phyloP scores from a whole-genome alignment of 768 basidiomycete genomes.

The Erythrobasidium yunnanense region DNA sequence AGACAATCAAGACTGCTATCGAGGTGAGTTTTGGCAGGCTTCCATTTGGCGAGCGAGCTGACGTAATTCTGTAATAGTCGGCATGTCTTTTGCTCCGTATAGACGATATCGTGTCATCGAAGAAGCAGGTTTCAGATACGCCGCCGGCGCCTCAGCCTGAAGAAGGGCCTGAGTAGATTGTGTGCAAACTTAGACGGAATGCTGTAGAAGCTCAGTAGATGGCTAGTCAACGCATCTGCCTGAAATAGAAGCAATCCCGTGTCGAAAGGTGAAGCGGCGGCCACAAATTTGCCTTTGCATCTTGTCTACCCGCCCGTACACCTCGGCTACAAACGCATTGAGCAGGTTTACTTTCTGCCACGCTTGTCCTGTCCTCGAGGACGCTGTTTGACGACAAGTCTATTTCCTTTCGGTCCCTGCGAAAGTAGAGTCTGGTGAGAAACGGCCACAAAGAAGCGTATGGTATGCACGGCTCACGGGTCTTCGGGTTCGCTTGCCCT shows the following conservation, averaged over 20 bases:
- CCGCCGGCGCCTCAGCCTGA: neutral
- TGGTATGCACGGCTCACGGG: slow-evolving; percentile 52
- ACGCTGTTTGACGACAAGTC: slow-evolving; percentile 74
- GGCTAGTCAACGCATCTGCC: too few species aligned
- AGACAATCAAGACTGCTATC: slow-evolving; percentile 92
- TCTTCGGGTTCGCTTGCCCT: slow-evolving; percentile 84
- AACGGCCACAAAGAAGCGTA: neutral
- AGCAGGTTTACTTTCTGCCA: slow-evolving; percentile 20
- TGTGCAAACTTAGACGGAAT: too few species aligned
- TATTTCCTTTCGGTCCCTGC: slow-evolving; percentile 55
- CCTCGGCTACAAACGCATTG: too few species aligned
- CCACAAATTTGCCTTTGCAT: too few species aligned
- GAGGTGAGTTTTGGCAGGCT: slow-evolving; percentile 44
- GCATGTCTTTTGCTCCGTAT: slow-evolving; percentile 83
- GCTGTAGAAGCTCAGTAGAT: too few species aligned
- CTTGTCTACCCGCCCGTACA: too few species aligned
- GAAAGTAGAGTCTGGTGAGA: neutral
- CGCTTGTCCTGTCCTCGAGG: slow-evolving; percentile 59
- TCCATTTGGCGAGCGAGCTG: neutral
- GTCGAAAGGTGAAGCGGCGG: too few species aligned
- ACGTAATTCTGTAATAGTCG: slow-evolving; percentile 47
- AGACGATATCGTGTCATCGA: slow-evolving; percentile 64
- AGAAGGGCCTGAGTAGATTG: slow-evolving; percentile 23
- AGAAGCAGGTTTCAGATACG: slow-evolving; percentile 23
- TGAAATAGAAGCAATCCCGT: too few species aligned